phyloP scores from a whole-genome alignment of 495 filamentous ascomycete species.

The Bombardia bombarda region DNA sequence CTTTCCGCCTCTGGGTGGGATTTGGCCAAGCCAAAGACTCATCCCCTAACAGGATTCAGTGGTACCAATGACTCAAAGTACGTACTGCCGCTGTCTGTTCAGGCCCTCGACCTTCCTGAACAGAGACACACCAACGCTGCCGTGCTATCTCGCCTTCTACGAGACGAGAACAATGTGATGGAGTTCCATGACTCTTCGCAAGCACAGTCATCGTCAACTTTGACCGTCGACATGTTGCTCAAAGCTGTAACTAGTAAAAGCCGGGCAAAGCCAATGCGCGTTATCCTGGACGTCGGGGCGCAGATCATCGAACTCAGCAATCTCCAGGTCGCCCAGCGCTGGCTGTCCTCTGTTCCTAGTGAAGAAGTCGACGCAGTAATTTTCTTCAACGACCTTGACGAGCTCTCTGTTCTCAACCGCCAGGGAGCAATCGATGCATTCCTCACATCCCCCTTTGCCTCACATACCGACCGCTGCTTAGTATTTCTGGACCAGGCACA shows the following conservation, averaged over 20 bases:
- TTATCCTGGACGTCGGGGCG: constrained; percentile 69
- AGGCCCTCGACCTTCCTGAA: constrained; percentile 45
- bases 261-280: constrained; percentile 37
- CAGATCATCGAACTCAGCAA: constrained; percentile 63
- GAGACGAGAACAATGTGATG: constrained; percentile 43
- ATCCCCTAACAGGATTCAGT: constrained; percentile 59
- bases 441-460: constrained; percentile 50
- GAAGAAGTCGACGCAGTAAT: constrained; percentile 38
- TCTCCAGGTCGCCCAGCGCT: constrained; percentile 38
- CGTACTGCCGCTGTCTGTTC: constrained; percentile 48
- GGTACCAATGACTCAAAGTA: constrained; percentile 61
- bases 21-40: constrained; percentile 37
- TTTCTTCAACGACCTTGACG: constrained; percentile 45
- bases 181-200: constrained; percentile 17
- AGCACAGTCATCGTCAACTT: constrained; percentile 9
- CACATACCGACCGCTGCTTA: constrained; percentile 53
- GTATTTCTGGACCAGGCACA: constrained; percentile 73
- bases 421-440: constrained; percentile 42
- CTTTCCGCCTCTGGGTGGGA: constrained; percentile 67
- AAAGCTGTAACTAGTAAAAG: constrained; percentile 29
- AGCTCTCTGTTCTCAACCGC: constrained; percentile 37
- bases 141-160: constrained; percentile 51
- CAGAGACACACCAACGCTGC: constrained; percentile 58
- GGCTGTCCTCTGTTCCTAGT: constrained; percentile 28
- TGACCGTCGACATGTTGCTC: constrained; percentile 38